Evolutionary conservation across 2,329 filamentous ascomycete genomes (phyloP).

Genomic region (Diaporthe amygdali): DNA sequence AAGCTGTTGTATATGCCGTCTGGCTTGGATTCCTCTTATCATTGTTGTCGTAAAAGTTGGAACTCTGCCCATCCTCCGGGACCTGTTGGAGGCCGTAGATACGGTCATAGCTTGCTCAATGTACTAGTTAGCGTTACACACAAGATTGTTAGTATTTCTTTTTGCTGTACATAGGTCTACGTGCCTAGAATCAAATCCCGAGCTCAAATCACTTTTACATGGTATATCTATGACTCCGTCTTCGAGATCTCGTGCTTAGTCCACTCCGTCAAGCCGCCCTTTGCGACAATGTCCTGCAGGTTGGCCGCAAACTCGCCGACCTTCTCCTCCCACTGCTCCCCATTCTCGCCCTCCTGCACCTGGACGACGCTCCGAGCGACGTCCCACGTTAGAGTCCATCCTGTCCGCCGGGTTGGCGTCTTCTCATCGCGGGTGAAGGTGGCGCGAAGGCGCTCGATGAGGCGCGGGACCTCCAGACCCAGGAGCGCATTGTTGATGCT

Average conservation of each 20-base stretch:
- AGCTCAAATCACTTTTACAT: neutral
- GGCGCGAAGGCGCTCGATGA: constrained; percentile 31
- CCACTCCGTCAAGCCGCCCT: constrained; percentile 27
- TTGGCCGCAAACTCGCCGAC: constrained; percentile 31
- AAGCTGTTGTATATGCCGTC: no score
- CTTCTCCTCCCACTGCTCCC: constrained; percentile 31
- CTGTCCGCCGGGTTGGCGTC: neutral
- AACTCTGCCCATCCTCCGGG: neutral
- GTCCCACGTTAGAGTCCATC: constrained; percentile 28
- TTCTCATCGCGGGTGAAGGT: constrained; percentile 28
- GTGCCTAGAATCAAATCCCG: neutral
- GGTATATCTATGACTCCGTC: constrained; percentile 2
- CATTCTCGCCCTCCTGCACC: constrained; percentile 29
- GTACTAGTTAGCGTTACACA: neutral
- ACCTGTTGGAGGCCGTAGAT: no score
- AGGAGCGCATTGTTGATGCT: constrained; percentile 38
- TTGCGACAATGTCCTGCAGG: constrained; percentile 34
- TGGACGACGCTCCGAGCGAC: constrained; percentile 24
- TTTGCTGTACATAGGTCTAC: neutral
- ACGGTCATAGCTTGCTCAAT: neutral
- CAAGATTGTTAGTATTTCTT: neutral
- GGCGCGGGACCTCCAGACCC: constrained; percentile 70
- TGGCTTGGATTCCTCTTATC: no score
- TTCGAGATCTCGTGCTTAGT: constrained; percentile 13
- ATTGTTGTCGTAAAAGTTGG: neutral